phyloP scores from a whole-genome alignment of 192 early-diverging fungal genomes.

The Coemansia sp. region DNA sequence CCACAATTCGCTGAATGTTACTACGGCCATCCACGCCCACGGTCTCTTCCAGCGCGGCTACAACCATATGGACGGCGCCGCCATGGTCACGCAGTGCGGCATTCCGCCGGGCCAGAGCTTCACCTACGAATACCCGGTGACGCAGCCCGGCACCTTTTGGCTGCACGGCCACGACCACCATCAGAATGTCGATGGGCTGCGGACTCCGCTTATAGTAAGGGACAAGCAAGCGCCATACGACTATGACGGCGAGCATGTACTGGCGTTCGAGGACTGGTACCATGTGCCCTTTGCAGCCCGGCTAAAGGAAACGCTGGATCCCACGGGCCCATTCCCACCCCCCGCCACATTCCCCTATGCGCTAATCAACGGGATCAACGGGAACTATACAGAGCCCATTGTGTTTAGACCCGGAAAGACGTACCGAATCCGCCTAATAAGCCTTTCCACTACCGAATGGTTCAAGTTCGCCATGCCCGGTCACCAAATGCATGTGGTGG shows the following conservation, averaged over 20 bases:
- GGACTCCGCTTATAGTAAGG: conserved; percentile 61
- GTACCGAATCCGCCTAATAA: conserved; percentile 13
- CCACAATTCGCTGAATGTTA: conserved; percentile 47
- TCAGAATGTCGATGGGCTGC: conserved; percentile 73
- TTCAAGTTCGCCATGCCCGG: conserved; percentile 7
- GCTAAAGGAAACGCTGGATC: conserved; percentile 36
- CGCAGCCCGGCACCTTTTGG: conserved; percentile 76
- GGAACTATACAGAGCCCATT: conserved; percentile 1
- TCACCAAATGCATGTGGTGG: conserved; percentile 6
- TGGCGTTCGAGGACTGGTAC: conserved; percentile 65
- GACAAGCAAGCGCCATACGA: conserved; percentile 39
- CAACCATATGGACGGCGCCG: conserved; percentile 58
- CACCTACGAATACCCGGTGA: conserved; percentile 58
- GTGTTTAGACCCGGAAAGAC: conserved; percentile 2
- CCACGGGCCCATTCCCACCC: conserved; percentile 15
- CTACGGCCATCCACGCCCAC: conserved; percentile 60
- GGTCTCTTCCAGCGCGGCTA: conserved; percentile 69
- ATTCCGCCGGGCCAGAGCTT: conserved; percentile 57
- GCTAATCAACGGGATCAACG: conserved; percentile 13
- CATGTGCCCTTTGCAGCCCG: conserved; percentile 8
- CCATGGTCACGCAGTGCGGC: conserved; percentile 61
- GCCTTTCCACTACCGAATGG: conserved; percentile 8
- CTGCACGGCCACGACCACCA: conserved; percentile 57
- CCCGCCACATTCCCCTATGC: not conserved
- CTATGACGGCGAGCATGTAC: conserved; percentile 60